Evolutionary conservation across 2,329 filamentous ascomycete genomes (phyloP).

Genomic region (Colletotrichum cordylinicola): DNA sequence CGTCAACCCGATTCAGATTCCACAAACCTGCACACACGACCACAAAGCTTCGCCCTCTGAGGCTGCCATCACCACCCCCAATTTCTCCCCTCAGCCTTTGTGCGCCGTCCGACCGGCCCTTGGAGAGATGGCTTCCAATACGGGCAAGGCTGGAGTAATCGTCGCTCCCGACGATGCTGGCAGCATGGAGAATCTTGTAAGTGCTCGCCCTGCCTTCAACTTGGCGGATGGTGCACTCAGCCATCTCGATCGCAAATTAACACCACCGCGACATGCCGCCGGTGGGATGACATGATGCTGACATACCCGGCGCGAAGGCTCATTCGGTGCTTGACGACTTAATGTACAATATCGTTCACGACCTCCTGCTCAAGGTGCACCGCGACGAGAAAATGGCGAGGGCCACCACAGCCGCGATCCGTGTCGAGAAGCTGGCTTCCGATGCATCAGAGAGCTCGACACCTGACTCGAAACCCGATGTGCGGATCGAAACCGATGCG

Average conservation of each 20-base stretch:
- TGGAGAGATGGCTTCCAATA: slow-evolving; percentile 43
- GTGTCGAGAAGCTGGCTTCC: slow-evolving; percentile 66
- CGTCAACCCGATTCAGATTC: slow-evolving; percentile 18
- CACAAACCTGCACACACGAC: slow-evolving; percentile 20
- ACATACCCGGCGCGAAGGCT: slow-evolving; percentile 45
- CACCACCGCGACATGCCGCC: not conserved
- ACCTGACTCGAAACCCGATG: slow-evolving; percentile 59
- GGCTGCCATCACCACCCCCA: slow-evolving; percentile 13
- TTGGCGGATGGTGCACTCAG: not conserved
- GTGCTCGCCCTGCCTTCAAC: slow-evolving; percentile 29
- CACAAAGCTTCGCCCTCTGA: slow-evolving; percentile 14
- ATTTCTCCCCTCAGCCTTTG: not conserved
- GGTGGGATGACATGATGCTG: not conserved
- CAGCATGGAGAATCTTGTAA: slow-evolving; percentile 65
- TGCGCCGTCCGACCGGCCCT: slow-evolving; percentile 1
- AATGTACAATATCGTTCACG: slow-evolving; percentile 78
- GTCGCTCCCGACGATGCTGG: slow-evolving; percentile 56
- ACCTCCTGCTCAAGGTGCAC: slow-evolving; percentile 76
- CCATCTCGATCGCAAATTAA: not conserved
- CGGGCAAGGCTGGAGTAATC: slow-evolving; percentile 64
- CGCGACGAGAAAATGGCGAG: slow-evolving; percentile 80
- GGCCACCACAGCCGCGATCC: slow-evolving; percentile 68
- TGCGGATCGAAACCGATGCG: slow-evolving; percentile 69
- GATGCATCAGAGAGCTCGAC: slow-evolving; percentile 59
- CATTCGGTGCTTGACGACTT: slow-evolving; percentile 75